Conservation (phyloP, 2,329 filamentous ascomycete species). For the Dothistroma pini region DNA sequence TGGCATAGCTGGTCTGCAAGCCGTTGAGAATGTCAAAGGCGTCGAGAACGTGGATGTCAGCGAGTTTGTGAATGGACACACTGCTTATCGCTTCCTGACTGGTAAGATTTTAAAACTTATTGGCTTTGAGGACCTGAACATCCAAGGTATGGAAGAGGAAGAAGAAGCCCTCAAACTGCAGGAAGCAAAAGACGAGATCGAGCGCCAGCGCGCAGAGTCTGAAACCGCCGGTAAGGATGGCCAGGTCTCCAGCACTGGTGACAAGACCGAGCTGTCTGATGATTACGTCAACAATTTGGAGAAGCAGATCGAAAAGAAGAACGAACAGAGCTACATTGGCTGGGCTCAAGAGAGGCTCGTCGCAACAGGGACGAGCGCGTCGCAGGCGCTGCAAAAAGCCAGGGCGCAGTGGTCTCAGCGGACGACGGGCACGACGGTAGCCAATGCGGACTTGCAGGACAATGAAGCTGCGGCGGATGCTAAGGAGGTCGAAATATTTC, state of each 20-base stretch:
- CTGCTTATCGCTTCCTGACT: constrained; percentile 49
- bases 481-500: neutral
- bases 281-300: constrained; percentile 25
- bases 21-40: constrained; percentile 63
- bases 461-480: neutral
- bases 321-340: constrained; percentile 41
- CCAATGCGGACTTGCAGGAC: neutral
- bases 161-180: constrained; percentile 38
- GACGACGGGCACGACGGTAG: neutral
- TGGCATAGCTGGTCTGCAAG: constrained; percentile 79
- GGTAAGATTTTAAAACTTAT: constrained; percentile 51
- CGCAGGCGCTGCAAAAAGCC: constrained; percentile 22
- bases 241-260: constrained; percentile 23
- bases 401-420: constrained; percentile 12
- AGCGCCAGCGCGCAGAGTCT: constrained; percentile 27
- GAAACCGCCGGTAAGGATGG: constrained; percentile 22
- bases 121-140: constrained; percentile 52
- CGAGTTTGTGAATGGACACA: constrained; percentile 49
- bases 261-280: constrained; percentile 34
- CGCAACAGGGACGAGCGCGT: constrained; percentile 28
- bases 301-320: constrained; percentile 12
- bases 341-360: constrained; percentile 43
- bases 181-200: constrained; percentile 39
- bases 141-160: constrained; percentile 47
- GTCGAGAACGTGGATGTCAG: constrained; percentile 57